phyloP scores from a whole-genome alignment of 1,284 basidiomycete genomes.

The Cryptococcus depauperatus region DNA sequence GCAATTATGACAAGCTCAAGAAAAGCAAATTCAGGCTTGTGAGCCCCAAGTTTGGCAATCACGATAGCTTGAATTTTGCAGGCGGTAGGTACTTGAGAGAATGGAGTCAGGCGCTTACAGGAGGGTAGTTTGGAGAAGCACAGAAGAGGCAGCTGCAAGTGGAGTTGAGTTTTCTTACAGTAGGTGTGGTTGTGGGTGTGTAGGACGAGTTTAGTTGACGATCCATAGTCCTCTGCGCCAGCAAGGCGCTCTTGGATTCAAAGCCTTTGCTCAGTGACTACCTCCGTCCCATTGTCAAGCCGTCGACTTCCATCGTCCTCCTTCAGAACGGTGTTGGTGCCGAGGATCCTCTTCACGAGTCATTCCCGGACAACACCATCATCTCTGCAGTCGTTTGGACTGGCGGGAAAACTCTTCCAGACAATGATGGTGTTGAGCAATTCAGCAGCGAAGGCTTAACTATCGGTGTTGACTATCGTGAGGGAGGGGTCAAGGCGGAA shows the following conservation, averaged over 20 bases:
- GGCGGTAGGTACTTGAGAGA: slow-evolving; percentile 27
- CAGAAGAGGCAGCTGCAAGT: slow-evolving; percentile 36
- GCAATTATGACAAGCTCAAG: slow-evolving; percentile 45
- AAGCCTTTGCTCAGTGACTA: slow-evolving; percentile 39
- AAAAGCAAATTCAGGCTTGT: slow-evolving; percentile 38
- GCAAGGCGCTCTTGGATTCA: slow-evolving; percentile 44
- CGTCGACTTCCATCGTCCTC: slow-evolving; percentile 45
- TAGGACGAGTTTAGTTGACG: neutral
- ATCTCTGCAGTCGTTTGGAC: slow-evolving; percentile 49
- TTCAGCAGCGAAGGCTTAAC: slow-evolving; percentile 42
- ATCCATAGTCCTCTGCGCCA: slow-evolving; percentile 35
- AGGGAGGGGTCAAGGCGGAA: slow-evolving; percentile 13
- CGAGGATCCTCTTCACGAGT: slow-evolving; percentile 45
- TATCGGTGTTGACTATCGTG: slow-evolving; percentile 42
- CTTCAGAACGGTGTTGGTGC: slow-evolving; percentile 50
- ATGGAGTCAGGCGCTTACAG: neutral
- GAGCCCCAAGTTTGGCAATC: slow-evolving; percentile 36
- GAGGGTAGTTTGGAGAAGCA: slow-evolving; percentile 32
- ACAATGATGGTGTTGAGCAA: slow-evolving; percentile 32
- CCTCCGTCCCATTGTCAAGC: slow-evolving; percentile 32
- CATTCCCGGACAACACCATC: slow-evolving; percentile 45
- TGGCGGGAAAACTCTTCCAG: slow-evolving; percentile 38
- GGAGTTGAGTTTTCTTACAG: slow-evolving; percentile 36
- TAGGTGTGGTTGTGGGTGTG: slow-evolving; percentile 9
- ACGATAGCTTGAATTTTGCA: slow-evolving; percentile 33